Evolutionary conservation across 2,329 filamentous ascomycete genomes (phyloP), one percentile per base, ranked within the genome.

Genomic region (Scedosporium dehoogii): DNA sequence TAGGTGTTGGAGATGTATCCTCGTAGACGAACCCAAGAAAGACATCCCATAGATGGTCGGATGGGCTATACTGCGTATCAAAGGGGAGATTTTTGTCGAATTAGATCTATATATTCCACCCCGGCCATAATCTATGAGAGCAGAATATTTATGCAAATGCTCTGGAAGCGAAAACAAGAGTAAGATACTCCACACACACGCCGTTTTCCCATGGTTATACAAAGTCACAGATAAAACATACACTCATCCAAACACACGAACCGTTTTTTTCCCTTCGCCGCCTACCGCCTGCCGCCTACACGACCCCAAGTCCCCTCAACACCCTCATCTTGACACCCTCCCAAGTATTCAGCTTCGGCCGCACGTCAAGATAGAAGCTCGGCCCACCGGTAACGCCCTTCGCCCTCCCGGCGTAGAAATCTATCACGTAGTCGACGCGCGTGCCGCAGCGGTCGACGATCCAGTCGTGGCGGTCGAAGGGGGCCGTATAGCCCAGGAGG

Each of bases 401-500:
- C 3, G 76, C 74, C 5, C 82, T 78, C 0, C 94, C 94, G 4
- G 91, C 86, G 72, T 99, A 99, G 70, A 99, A 99, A 75, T 99
- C 94, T 73, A 99, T 99, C 46, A 99, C 89, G 73, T 99, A 99
- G 69, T 97, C 94, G 58, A 99, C 78, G 70, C 85, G 85, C 21
- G 80, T 88, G 33, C 90, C 93, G 72, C 94, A 97, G 60, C 94
- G 82, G 75, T 99, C 92, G 42, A 99, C 88, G 25, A 97, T 86
- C 94, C 94, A 99, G 74, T 99, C 94, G 73, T 99, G 94, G 29
- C 94, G 82, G 76, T 99, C 94, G 74, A 99, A 99, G 1, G 94
- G 94, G 61, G 88, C 81, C 64, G 89, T 87, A 74, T 96, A 97
- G n/a, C 94, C 94, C 61, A 96, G 76, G 63, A 92, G 75, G 4